Evolutionary conservation across 2,329 filamentous ascomycete genomes (phyloP).

Genomic region (Colletotrichum scovillei): DNA sequence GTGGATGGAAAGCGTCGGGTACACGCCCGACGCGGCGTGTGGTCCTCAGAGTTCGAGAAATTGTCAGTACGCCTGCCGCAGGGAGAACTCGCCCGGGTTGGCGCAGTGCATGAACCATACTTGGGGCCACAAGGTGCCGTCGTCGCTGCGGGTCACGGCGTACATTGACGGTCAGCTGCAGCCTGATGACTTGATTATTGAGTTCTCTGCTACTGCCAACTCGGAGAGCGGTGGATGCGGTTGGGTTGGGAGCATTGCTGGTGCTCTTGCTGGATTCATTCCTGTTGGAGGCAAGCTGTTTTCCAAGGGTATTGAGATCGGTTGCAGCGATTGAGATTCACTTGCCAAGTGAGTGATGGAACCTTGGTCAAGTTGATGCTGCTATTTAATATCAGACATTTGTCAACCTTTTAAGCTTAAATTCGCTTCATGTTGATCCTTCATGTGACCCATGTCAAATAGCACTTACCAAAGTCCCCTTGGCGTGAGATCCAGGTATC

Average conservation of each 20-base stretch:
- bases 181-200: constrained; percentile 34
- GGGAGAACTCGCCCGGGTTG: constrained; percentile 22
- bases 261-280: constrained; percentile 29
- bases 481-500: too few species aligned
- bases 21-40: constrained; percentile 16
- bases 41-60: constrained; percentile 11
- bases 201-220: constrained; percentile 22
- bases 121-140: constrained; percentile 35
- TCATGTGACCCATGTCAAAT: too few species aligned
- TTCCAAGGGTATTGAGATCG: constrained; percentile 27
- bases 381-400: too few species aligned
- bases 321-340: constrained; percentile 14
- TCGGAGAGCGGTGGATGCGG: constrained; percentile 28
- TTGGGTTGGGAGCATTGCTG: constrained; percentile 22
- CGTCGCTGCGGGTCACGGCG: constrained; percentile 31
- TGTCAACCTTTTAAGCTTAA: too few species aligned
- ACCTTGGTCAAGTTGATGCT: too few species aligned
- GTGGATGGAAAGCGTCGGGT: constrained; percentile 32
- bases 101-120: constrained; percentile 32
- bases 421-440: too few species aligned
- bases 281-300: constrained; percentile 26
- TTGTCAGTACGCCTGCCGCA: constrained; percentile 25
- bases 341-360: too few species aligned
- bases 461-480: too few species aligned
- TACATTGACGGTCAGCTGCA: constrained; percentile 35